These are phyloP conservation scores for Fusarium veterinarium DNA, from an alignment of 2,329 filamentous ascomycete genomes.

Conservation along the genomic window DNA sequence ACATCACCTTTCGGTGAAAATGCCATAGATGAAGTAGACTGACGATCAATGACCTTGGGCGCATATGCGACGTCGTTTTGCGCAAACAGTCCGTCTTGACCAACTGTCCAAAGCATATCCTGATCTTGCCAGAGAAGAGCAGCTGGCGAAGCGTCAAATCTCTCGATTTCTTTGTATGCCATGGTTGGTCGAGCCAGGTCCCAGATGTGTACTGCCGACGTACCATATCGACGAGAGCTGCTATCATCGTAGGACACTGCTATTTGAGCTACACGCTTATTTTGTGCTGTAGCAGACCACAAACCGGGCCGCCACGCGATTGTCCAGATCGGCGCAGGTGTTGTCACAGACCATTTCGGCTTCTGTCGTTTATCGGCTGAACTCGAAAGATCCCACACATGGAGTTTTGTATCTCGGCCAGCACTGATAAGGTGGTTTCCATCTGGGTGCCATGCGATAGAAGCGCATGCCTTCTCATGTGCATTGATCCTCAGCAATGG, in stretches of 20 bases:
- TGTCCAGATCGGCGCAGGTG: slow-evolving; percentile 68
- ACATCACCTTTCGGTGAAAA: slow-evolving; percentile 71
- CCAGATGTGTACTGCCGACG: slow-evolving; percentile 73
- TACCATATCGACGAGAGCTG: slow-evolving; percentile 64
- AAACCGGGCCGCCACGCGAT: slow-evolving; percentile 73
- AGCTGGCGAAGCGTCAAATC: slow-evolving; percentile 68
- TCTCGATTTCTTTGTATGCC: slow-evolving; percentile 73
- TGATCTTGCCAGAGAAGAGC: slow-evolving; percentile 72
- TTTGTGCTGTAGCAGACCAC: slow-evolving; percentile 73
- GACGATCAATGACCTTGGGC: slow-evolving; percentile 70
- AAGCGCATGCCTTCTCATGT: slow-evolving; percentile 69
- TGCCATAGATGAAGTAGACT: slow-evolving; percentile 69
- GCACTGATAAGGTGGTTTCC: slow-evolving; percentile 74
- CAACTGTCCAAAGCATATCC: slow-evolving; percentile 74
- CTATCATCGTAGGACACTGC: slow-evolving; percentile 71
- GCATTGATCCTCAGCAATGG: slow-evolving; percentile 70
- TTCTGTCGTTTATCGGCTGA: slow-evolving; percentile 73
- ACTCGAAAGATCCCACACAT: slow-evolving; percentile 73
- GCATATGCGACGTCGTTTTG: slow-evolving; percentile 75
- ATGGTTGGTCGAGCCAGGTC: slow-evolving; percentile 75
- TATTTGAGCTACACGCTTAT: slow-evolving; percentile 69
- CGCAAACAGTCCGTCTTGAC: slow-evolving; percentile 69
- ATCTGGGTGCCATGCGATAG: slow-evolving; percentile 75
- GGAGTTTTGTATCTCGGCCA: slow-evolving; percentile 69
- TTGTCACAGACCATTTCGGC: slow-evolving; percentile 70